phyloP scores from a whole-genome alignment of 352 stramenopile genomes.

The Globisporangium barbulae region DNA sequence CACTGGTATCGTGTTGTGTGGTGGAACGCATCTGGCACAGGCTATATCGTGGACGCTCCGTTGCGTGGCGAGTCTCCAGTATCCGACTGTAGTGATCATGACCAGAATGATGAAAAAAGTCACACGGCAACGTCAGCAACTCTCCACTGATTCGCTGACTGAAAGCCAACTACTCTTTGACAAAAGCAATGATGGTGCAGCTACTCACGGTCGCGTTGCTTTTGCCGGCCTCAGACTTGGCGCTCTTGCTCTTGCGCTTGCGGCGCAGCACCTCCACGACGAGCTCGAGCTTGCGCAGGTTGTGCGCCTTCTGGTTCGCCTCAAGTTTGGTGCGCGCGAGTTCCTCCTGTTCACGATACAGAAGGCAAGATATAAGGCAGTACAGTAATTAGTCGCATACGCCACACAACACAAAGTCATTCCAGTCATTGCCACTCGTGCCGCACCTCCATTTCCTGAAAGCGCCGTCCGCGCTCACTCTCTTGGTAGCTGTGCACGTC shows the following conservation, averaged over 20 bases:
- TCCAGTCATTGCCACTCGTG: background rate
- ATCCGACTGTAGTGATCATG: slow-evolving; percentile 2
- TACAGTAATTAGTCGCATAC: no score
- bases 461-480: slow-evolving; percentile 55
- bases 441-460: slow-evolving; percentile 52
- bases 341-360: slow-evolving; percentile 36
- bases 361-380: no score
- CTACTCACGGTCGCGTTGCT: slow-evolving; percentile 14
- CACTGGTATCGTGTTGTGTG: background rate
- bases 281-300: slow-evolving; percentile 43
- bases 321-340: slow-evolving; percentile 50
- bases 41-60: background rate
- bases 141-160: background rate
- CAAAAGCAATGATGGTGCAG: background rate
- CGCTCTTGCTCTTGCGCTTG: slow-evolving; percentile 33
- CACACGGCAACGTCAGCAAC: background rate
- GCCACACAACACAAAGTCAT: background rate
- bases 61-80: slow-evolving; percentile 4
- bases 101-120: background rate
- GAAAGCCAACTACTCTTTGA: background rate
- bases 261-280: slow-evolving; percentile 35
- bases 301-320: slow-evolving; percentile 41
- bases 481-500: slow-evolving; percentile 73
- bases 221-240: slow-evolving; percentile 12
- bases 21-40: background rate